Percentiles rank a stretch among this genome's conserved stretches.
phyloP scores from a whole-genome alignment of 768 basidiomycete genomes.

The Termitomyces sp. region DNA sequence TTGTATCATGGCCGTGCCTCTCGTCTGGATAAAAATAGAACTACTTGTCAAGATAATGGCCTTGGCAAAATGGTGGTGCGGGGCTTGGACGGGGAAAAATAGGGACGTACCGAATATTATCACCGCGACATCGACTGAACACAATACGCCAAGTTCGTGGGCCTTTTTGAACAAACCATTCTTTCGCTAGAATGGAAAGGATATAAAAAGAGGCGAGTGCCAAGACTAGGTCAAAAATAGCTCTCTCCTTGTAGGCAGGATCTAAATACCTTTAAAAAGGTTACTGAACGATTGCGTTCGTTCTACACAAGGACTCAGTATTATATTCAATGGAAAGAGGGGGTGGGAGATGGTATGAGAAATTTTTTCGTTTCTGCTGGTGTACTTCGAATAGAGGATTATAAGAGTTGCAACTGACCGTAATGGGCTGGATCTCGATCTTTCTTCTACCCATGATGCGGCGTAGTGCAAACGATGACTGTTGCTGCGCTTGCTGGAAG shows the following conservation, averaged over 20 bases:
- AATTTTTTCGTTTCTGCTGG: not conserved
- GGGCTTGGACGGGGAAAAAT: not conserved
- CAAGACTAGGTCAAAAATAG: conserved; percentile 18
- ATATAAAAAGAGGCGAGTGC: conserved; percentile 11
- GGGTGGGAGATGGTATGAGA: not conserved
- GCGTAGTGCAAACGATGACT: not conserved
- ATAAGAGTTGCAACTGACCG: conserved; percentile 2
- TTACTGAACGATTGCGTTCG: conserved; percentile 16
- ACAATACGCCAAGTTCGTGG: conserved; percentile 14
- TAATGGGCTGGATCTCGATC: conserved; percentile 16
- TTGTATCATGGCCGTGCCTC: conserved; percentile 45
- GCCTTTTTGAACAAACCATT: conserved; percentile 17
- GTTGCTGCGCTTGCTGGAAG: not conserved
- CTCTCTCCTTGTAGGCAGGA: conserved; percentile 12
- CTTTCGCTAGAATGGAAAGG: conserved; percentile 9
- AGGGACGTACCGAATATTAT: conserved; percentile 13
- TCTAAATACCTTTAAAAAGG: conserved; percentile 14
- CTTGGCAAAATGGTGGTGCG: conserved; percentile 10
- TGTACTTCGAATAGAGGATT: not conserved
- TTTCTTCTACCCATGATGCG: conserved; percentile 14
- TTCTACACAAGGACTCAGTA: conserved; percentile 4
- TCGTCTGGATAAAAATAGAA: conserved; percentile 19
- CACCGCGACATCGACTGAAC: conserved; percentile 14
- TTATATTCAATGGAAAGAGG: not conserved
- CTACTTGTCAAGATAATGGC: conserved; percentile 2